phyloP scores from a whole-genome alignment of 2,329 filamentous ascomycete species.

The Setomelanomma holmii region DNA sequence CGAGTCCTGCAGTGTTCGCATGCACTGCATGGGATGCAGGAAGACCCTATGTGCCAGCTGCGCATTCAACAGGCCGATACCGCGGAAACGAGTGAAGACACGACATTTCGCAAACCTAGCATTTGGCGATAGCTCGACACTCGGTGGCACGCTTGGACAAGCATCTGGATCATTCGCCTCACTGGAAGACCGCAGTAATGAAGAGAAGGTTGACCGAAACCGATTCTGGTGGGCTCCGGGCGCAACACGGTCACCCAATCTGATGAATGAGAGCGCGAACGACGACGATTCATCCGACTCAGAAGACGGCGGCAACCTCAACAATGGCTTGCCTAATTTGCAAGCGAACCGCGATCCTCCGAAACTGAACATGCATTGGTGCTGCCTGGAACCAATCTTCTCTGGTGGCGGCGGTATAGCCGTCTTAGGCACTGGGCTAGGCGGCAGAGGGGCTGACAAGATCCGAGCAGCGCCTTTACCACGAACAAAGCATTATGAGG shows the following conservation, averaged over 20 bases:
- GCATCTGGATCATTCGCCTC: conserved; percentile 37
- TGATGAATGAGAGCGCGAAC: conserved; percentile 62
- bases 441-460: conserved; percentile 61
- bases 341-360: conserved; percentile 51
- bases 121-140: conserved; percentile 38
- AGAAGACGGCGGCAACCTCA: conserved; percentile 43
- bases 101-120: conserved; percentile 47
- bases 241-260: conserved; percentile 61
- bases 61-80: conserved; percentile 63
- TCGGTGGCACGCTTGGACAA: conserved; percentile 37
- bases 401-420: conserved; percentile 67
- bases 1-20: conserved; percentile 66
- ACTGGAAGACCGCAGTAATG: conserved; percentile 27
- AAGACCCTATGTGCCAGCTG: conserved; percentile 67
- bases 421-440: conserved; percentile 57
- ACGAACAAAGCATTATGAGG: conserved; percentile 62
- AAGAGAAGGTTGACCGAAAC: conserved; percentile 34
- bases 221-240: conserved; percentile 67
- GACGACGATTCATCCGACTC: conserved; percentile 49
- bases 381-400: conserved; percentile 66
- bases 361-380: conserved; percentile 65
- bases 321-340: conserved; percentile 45
- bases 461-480: conserved; percentile 65
- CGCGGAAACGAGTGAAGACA: conserved; percentile 48
- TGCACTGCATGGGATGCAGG: conserved; percentile 67